Evolutionary conservation across 192 early-diverging fungal species (phyloP), one percentile per base, ranked within the genome.

Genomic region (Coemansia sp.): DNA sequence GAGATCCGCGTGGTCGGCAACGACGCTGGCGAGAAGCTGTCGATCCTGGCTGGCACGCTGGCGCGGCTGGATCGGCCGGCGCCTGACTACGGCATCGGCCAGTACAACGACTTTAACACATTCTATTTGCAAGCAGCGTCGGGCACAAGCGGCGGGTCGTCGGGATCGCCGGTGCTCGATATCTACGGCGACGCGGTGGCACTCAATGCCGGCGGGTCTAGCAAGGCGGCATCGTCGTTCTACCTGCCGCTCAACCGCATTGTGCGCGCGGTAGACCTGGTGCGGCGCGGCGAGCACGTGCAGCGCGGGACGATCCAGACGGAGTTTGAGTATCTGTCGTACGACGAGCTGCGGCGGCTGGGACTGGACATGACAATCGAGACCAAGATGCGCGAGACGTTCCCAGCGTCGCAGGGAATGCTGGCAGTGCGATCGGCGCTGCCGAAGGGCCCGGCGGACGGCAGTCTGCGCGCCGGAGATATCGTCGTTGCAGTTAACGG

Each of bases 41-140:
- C 88, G 22, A 91, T 92, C 55, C 73, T 92, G 64, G 85, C 90
- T 9, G 91, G 91, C 55, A 89, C 88, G 3, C 59, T 93, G 5
- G 87, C 91, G 20, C 75, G 90, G 36, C 76, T 92, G 56, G 91
- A 93, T 71, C 78, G 91, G 25, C 85, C 81, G 41, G 89, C 89
- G 0, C 91, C 91, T 2, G 89, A 92, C 53, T 91, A 91, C 59
- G 89, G 88, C 49, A 70, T 83, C 10, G 86, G 86, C 10, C 85
- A 89, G 70, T 90, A 89, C 79, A 90, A 89, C 65, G 91, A 93
- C 66, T 90, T 91, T 70, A 93, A 92, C 69, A 93, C 90, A 1
- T 93, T 93, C 75, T 93, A 92, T 70, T 74, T 92, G 17, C 89
- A 91, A 76, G 89, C 90, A 0, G 87, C 89, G 3, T 89, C 91